phyloP scores from a whole-genome alignment of 306 rosid genomes.

The Carpinus fangiana region DNA sequence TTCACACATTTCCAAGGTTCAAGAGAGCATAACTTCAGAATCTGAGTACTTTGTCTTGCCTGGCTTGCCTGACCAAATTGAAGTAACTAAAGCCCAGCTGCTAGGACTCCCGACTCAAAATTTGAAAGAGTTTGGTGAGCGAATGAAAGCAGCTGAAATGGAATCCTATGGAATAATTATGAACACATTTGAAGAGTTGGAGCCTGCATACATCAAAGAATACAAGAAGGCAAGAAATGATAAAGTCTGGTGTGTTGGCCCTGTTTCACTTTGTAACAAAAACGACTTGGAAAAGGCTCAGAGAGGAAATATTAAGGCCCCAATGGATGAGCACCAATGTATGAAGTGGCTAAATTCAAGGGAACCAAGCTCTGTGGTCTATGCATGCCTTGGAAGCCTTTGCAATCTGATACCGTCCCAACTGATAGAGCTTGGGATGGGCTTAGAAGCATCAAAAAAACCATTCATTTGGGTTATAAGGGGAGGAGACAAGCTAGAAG shows the following conservation, averaged over 20 bases:
- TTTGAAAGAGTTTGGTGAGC: not conserved
- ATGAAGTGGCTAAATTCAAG: slow-evolving; percentile 49
- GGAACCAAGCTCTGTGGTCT: slow-evolving; percentile 36
- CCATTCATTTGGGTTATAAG: slow-evolving; percentile 42
- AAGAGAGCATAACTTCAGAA: slow-evolving; percentile 3
- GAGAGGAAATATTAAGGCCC: slow-evolving; percentile 44
- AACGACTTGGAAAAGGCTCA: slow-evolving; percentile 46
- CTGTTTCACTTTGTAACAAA: slow-evolving; percentile 37
- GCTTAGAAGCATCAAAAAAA: slow-evolving; percentile 35
- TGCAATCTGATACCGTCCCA: slow-evolving; percentile 18
- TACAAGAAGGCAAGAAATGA: slow-evolving; percentile 39
- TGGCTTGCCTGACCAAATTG: slow-evolving; percentile 34
- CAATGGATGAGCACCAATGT: slow-evolving; percentile 30
- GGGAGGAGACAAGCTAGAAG: slow-evolving; percentile 5
- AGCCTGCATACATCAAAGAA: slow-evolving; percentile 37
- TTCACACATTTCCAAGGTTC: not conserved
- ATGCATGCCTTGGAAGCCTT: slow-evolving; percentile 50
- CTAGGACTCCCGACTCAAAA: not conserved
- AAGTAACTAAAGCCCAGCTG: slow-evolving; percentile 36
- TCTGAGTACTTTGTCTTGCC: slow-evolving; percentile 40
- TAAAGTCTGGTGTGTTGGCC: slow-evolving; percentile 59
- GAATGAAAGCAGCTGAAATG: not conserved
- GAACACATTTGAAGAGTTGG: slow-evolving; percentile 43
- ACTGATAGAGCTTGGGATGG: slow-evolving; percentile 37
- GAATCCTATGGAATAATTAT: slow-evolving; percentile 29